phyloP scores from a whole-genome alignment of 345 rosid species.

The Gossypium turneri region DNA sequence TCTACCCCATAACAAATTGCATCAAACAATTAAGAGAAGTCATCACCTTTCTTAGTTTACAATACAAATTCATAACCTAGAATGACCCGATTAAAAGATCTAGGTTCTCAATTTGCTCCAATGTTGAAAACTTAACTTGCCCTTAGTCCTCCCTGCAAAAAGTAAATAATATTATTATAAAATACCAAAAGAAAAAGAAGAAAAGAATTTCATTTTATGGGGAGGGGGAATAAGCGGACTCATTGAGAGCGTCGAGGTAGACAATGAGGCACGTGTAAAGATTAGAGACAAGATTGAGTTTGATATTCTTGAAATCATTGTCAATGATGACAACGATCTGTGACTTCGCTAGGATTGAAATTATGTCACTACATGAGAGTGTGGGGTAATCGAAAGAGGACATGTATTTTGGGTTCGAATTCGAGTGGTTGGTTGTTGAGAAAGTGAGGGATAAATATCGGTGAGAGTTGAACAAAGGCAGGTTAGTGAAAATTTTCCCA shows the following conservation, averaged over 20 bases:
- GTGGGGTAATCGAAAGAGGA: slow-evolving; percentile 67
- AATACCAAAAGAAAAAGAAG: neutral
- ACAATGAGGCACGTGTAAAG: slow-evolving; percentile 60
- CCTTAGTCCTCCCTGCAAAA: slow-evolving; percentile 66
- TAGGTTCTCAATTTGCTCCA: slow-evolving; percentile 86
- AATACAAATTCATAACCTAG: slow-evolving; percentile 39
- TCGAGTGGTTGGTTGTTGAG: slow-evolving; percentile 7
- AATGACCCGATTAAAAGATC: slow-evolving; percentile 54
- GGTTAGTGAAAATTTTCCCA: neutral
- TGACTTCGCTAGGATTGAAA: slow-evolving; percentile 46
- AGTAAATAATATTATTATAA: neutral
- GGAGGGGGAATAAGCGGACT: slow-evolving; percentile 28
- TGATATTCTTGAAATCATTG: slow-evolving; percentile 47
- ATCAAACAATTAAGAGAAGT: slow-evolving; percentile 46
- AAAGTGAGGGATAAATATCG: neutral
- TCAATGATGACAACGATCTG: slow-evolving; percentile 52
- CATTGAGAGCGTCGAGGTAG: slow-evolving; percentile 59
- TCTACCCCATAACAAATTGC: slow-evolving; percentile 22
- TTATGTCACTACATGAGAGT: slow-evolving; percentile 55
- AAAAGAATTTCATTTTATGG: neutral
- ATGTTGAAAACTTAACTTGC: slow-evolving; percentile 62
- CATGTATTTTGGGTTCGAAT: slow-evolving; percentile 31
- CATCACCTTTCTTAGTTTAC: slow-evolving; percentile 44
- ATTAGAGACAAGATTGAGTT: slow-evolving; percentile 42
- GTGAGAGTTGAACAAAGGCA: neutral